Evolutionary conservation across 805 yeast species (phyloP), one percentile per base, ranked within the genome.

Genomic region (Sugiyamaella qingdaonensis): DNA sequence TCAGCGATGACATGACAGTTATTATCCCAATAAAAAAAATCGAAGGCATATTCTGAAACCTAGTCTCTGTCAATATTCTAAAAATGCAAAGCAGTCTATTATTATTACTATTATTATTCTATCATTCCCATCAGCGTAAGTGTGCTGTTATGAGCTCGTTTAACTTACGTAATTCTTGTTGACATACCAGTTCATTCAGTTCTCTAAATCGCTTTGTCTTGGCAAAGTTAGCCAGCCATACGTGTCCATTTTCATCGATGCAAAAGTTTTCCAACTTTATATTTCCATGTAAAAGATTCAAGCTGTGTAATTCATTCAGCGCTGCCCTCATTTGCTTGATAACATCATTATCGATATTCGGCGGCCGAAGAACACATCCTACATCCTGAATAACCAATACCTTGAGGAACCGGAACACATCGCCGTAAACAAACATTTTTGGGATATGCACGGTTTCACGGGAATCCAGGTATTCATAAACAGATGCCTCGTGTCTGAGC

Each of bases 351-450:
- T 42, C 49, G 11, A 42, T 14, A 35, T 64, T 64, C 4, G 33
- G 51, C 2, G 37, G 19, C 13, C 39, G 31, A 31, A 64, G 10
- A 3, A 55, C 51, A 16, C 60, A 36, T 3, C 66, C 66, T 19
- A 54, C 58, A 9, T 64, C 60, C 45, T 58, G 54, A 10, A 63
- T 31, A 1, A 61, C 62, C 3, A 64, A 54, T 1, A 62, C 55
- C 19, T 60, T 58, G 36, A 58, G 54, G 18, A 56, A 48, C 8
- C 55, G 58, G 24, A 61, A 44, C 4, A 62, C 13, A 4, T 54
- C 58, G 2, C 62, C 64, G 41, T 54, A 63, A 0, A 56, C 52
- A 19, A 58, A 41, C 5, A 52, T 36, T 37, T 45, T 37, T 1
- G 67, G 65, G 0, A 58, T 59, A 32, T 31, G 21, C 16, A 42